Evolutionary conservation across 2,329 filamentous ascomycete species (phyloP).

Genomic region (Exophiala calicioides): DNA sequence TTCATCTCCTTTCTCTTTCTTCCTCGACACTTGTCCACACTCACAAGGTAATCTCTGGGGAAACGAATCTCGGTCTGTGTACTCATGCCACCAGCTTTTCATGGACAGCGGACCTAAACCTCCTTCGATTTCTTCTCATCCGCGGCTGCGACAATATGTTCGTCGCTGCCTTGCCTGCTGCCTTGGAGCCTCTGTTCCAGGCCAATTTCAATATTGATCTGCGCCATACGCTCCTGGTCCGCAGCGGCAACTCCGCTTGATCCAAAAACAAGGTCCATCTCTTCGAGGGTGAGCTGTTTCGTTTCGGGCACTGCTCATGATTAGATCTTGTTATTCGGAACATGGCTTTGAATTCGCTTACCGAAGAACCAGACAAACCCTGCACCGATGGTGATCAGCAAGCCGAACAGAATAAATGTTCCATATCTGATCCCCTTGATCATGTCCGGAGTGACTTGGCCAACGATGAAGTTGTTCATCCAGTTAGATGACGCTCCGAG

Average conservation of each 20-base stretch:
- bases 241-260: constrained; percentile 66
- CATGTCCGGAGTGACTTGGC: constrained; percentile 57
- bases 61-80: too few relatives aligned
- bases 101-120: too few relatives aligned
- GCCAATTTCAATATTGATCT: constrained; percentile 71
- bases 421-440: constrained; percentile 65
- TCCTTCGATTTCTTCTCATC: too few relatives aligned
- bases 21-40: too few relatives aligned
- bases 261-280: constrained; percentile 41
- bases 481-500: constrained; percentile 67
- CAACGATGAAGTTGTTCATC: constrained; percentile 30
- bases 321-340: too few relatives aligned
- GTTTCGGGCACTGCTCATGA: constrained; percentile 42
- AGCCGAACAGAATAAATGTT: constrained; percentile 70
- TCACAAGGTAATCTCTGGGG: too few relatives aligned
- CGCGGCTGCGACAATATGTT: constrained; percentile 19
- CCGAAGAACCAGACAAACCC: constrained; percentile 33
- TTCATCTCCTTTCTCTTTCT: too few relatives aligned
- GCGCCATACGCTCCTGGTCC: constrained; percentile 70
- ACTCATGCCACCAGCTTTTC: too few relatives aligned
- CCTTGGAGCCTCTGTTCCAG: constrained; percentile 41
- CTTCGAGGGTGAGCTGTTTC: constrained; percentile 37
- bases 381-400: constrained; percentile 53
- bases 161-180: constrained; percentile 20
- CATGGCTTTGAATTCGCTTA: too few relatives aligned